phyloP scores from a whole-genome alignment of 163 green algal genomes.

The Scenedesmus sp. region DNA sequence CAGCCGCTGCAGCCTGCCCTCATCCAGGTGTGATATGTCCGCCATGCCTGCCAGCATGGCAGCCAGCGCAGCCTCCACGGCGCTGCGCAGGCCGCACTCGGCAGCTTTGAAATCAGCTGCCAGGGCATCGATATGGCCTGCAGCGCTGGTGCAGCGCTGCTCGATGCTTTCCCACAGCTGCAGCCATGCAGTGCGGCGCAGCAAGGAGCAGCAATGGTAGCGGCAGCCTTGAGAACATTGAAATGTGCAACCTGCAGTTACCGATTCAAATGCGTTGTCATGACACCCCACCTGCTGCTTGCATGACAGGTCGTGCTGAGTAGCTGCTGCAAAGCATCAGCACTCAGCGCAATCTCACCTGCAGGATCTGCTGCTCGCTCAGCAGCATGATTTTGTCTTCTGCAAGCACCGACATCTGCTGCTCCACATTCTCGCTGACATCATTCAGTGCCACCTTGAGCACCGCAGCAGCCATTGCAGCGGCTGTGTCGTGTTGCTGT shows the following conservation, averaged over 20 bases:
- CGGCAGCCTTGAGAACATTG: neutral
- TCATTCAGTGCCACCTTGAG: conserved; percentile 3
- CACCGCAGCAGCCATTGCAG: neutral
- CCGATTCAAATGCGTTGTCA: neutral
- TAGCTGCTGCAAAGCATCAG: neutral
- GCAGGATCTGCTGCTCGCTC: conserved; percentile 62
- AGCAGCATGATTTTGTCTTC: conserved; percentile 71
- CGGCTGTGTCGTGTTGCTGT: neutral
- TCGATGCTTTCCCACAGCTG: neutral
- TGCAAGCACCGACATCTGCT: conserved; percentile 59
- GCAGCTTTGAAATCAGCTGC: conserved; percentile 31
- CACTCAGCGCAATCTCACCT: conserved; percentile 50
- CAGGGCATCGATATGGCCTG: conserved; percentile 53
- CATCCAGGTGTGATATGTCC: conserved; percentile 63
- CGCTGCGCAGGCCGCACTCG: conserved; percentile 9
- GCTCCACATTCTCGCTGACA: conserved; percentile 48
- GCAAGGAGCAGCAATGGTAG: neutral
- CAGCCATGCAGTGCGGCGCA: neutral
- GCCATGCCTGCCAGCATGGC: conserved; percentile 59
- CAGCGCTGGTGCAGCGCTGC: neutral
- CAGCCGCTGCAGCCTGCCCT: conserved; percentile 70
- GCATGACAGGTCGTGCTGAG: neutral
- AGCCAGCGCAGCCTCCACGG: conserved; percentile 15
- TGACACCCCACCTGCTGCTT: neutral
- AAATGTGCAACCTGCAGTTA: neutral